phyloP scores from a whole-genome alignment of 352 stramenopile genomes.

The Phytopythium kandeliae region DNA sequence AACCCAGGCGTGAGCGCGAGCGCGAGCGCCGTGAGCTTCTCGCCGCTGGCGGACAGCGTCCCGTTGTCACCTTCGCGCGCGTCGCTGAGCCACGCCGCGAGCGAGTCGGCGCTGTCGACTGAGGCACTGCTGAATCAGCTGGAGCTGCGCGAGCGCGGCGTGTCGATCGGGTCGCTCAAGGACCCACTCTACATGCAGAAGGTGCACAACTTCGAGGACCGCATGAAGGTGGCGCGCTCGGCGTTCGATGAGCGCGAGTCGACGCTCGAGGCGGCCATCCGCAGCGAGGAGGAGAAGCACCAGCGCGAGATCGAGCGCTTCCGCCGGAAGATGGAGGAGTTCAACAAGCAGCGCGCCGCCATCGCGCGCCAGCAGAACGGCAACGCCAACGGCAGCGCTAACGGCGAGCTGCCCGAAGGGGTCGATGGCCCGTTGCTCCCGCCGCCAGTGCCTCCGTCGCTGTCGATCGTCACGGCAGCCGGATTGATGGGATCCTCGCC shows the following conservation, averaged over 20 bases:
- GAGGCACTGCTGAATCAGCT: conserved; percentile 35
- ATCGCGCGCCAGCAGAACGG: conserved; percentile 56
- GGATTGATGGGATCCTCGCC: neutral
- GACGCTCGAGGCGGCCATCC: conserved; percentile 64
- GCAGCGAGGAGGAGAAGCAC: conserved; percentile 77
- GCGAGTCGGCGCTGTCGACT: conserved; percentile 33
- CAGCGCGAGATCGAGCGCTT: conserved; percentile 80
- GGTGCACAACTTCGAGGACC: conserved; percentile 61
- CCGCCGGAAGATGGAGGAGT: conserved; percentile 78
- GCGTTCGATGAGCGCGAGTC: conserved; percentile 68
- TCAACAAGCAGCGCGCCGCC: conserved; percentile 70
- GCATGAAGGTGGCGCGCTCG: conserved; percentile 47
- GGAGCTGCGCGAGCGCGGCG: conserved; percentile 44
- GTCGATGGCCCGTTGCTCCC: conserved; percentile 3
- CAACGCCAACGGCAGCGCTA: conserved; percentile 14
- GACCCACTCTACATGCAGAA: conserved; percentile 54
- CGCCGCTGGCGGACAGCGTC: conserved; percentile 15
- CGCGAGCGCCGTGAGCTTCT: conserved; percentile 10
- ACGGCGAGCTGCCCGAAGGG: conserved; percentile 7
- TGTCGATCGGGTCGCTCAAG: conserved; percentile 50
- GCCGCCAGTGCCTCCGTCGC: neutral
- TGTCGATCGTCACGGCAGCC: conserved; percentile 3
- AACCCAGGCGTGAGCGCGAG: conserved; percentile 18
- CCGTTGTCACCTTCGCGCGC: conserved; percentile 24
- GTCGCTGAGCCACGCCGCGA: conserved; percentile 32